Evolutionary conservation across 2,329 filamentous ascomycete genomes (phyloP).

Genomic region (Cladosporium halotolerans): DNA sequence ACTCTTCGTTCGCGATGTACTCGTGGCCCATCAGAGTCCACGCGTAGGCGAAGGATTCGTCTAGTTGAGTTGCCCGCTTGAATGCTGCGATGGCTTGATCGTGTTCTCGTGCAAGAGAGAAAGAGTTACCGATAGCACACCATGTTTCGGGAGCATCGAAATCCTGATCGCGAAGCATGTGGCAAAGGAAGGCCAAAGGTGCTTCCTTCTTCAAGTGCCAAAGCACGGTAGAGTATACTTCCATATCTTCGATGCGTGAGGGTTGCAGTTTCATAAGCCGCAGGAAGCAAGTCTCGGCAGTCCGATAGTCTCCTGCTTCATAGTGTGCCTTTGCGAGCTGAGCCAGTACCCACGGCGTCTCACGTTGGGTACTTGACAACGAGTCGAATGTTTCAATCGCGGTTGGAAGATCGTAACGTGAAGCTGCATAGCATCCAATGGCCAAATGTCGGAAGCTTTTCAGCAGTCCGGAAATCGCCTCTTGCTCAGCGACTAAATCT

Average conservation of each 20-base stretch:
- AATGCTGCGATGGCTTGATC: slow-evolving; percentile 94
- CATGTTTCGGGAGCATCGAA: slow-evolving; percentile 91
- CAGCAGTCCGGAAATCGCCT: slow-evolving; percentile 69
- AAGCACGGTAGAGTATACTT: slow-evolving; percentile 96
- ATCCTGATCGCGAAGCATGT: slow-evolving; percentile 79
- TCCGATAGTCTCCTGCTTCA: slow-evolving; percentile 77
- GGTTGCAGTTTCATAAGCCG: slow-evolving; percentile 74
- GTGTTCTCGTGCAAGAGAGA: slow-evolving; percentile 85
- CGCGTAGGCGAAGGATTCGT: slow-evolving; percentile 87
- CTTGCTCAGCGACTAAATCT: slow-evolving; percentile 45
- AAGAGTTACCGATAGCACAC: slow-evolving; percentile 93
- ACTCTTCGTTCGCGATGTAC: slow-evolving; percentile 92
- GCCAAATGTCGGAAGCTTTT: slow-evolving; percentile 79
- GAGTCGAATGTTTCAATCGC: slow-evolving; percentile 68
- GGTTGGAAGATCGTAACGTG: slow-evolving; percentile 71
- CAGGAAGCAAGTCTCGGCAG: slow-evolving; percentile 81
- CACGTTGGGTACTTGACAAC: slow-evolving; percentile 68
- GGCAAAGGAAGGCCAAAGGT: slow-evolving; percentile 83
- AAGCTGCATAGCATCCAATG: slow-evolving; percentile 69
- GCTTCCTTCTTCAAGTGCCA: slow-evolving; percentile 94
- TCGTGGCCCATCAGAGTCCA: slow-evolving; percentile 96
- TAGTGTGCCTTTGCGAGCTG: slow-evolving; percentile 88
- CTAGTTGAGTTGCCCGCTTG: slow-evolving; percentile 83
- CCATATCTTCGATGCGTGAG: slow-evolving; percentile 86
- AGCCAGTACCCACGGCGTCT: slow-evolving; percentile 88